These are phyloP conservation scores for Lentinula sp. DNA, from an alignment of 768 basidiomycete genomes.

Conservation along the genomic window DNA sequence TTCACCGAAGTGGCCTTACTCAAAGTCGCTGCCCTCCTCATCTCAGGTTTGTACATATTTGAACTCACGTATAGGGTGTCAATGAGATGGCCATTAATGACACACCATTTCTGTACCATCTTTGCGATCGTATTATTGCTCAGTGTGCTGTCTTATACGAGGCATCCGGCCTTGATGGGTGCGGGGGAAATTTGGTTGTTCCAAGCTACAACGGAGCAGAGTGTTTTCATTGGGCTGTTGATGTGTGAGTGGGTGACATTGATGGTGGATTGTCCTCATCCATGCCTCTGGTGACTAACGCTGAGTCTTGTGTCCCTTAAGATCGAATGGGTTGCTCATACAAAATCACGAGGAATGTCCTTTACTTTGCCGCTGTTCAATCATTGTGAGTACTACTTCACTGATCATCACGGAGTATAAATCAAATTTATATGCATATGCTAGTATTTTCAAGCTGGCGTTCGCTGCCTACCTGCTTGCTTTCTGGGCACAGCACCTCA, in stretches of 20 bases:
- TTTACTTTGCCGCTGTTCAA: background rate
- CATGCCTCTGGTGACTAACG: too few species aligned
- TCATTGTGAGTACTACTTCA: background rate
- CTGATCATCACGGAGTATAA: background rate
- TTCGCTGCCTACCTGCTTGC: background rate
- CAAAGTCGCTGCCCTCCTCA: background rate
- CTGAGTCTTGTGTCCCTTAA: background rate
- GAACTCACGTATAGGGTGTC: background rate
- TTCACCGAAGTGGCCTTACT: background rate
- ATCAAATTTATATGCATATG: background rate
- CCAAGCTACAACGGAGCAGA: constrained; percentile 2
- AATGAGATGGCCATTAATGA: background rate
- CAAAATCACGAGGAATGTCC: background rate
- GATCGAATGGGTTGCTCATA: background rate
- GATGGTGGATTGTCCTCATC: background rate
- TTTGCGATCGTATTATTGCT: background rate
- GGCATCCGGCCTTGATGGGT: background rate
- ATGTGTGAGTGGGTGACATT: background rate
- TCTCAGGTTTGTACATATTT: background rate
- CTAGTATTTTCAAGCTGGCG: background rate
- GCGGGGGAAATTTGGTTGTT: background rate
- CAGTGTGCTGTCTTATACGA: background rate
- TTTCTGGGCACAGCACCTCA: background rate
- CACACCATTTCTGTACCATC: constrained; percentile 2
- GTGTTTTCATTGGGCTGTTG: constrained; percentile 1